Base-by-base conservation (phyloP, 2,329 filamentous ascomycete species). In the Claviceps paspali region DNA sequence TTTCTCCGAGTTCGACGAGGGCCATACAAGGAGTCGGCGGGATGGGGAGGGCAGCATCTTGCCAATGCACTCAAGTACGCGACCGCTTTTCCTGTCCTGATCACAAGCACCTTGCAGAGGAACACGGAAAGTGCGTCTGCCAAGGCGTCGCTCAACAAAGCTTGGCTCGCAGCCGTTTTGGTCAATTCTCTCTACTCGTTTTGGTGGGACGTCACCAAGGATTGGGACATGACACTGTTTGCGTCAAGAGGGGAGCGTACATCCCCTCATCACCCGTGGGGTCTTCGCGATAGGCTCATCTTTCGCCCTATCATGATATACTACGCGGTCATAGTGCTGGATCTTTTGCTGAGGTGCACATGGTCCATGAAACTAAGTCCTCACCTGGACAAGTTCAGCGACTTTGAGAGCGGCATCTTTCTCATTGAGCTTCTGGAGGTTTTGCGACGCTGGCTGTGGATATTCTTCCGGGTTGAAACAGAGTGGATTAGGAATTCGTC, bases 141-240 rank as follows among this genome's bases (percentile, higher is more conserved):
- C 5, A 57, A 60, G 43, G 54, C 61, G 3, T 50, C 54, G 1
- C 52, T 73, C 40, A 70, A 73, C 54, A 64, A 63, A 29, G 62
- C 64, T 33, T 91, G 84, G 78, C 63, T 92, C 22, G 59, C 70
- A 26, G 80, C 80, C 30, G 81, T 84, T 22, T 63, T 85, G 24
- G 53, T 91, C 49, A 95, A 98, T 57, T 92, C 84, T 11, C 65
- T 82, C 31, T 98, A 94, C 61, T 86, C 82, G n/a, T 96, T 96
- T 64, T 98, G 91, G 67, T 98, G 91, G 91, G 91, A 98, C 51
- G 77, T 96, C 22, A 71, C 84, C 38, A 91, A 87, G 62, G 91
- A 98, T 65, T 98, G 91, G 91, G 91, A 96, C 53, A 67, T 98
- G 43, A 83, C 81, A 0, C 68, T 96, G 11, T 82, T 96, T 52